Evolutionary conservation across 352 stramenopile genomes (phyloP).

Genomic region (Blastocystis hominis): DNA sequence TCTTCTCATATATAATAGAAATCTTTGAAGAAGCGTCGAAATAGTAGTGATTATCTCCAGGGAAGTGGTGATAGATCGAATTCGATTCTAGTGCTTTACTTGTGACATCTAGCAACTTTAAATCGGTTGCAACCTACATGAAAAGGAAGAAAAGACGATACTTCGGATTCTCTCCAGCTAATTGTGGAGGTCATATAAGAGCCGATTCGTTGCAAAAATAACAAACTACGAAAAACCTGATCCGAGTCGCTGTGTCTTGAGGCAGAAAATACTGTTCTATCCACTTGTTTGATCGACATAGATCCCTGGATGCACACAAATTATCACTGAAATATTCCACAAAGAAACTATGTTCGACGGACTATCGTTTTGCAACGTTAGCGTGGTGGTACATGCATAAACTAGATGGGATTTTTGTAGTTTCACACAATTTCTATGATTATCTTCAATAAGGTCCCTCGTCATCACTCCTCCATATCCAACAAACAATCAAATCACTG

Average conservation of each 20-base stretch:
- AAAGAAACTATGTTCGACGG: not conserved
- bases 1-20: not conserved
- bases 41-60: not conserved
- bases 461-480: not conserved
- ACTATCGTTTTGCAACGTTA: not conserved
- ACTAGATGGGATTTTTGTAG: too few species aligned
- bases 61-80: slow-evolving; percentile 3
- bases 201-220: slow-evolving; percentile 23
- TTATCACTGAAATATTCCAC: not conserved
- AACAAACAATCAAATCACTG: not conserved
- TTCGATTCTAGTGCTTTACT: slow-evolving; percentile 2
- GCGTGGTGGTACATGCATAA: too few species aligned
- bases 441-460: not conserved
- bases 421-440: too few species aligned
- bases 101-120: not conserved
- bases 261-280: not conserved
- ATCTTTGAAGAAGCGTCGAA: slow-evolving; percentile 45
- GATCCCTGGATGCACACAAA: not conserved
- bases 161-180: not conserved
- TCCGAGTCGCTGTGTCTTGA: not conserved
- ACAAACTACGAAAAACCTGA: not conserved
- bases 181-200: not conserved
- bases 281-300: slow-evolving; percentile 39
- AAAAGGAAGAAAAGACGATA: not conserved
- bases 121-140: slow-evolving; percentile 9